Evolutionary conservation across 371 early-diverging fungal species (phyloP).

Genomic region (Syncephalastrum monosporum): DNA sequence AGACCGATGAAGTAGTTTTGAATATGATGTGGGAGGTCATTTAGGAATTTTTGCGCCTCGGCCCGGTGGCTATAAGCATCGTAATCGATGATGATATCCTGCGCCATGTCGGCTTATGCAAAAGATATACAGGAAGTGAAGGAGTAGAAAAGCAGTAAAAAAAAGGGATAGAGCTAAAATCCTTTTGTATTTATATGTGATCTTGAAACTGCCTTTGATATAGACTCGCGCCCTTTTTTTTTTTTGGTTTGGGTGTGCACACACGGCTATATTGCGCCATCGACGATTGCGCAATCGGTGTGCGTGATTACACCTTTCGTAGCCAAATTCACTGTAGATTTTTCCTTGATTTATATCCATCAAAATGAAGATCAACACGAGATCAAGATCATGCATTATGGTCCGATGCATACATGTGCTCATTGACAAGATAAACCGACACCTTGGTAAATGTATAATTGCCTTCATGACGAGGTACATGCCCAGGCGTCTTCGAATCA

Average conservation of each 20-base stretch:
- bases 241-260: too few species aligned
- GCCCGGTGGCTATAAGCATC: constrained; percentile 20
- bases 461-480: too few species aligned
- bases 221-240: neutral
- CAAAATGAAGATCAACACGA: too few species aligned
- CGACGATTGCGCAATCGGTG: constrained; percentile 36
- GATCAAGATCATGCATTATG: too few species aligned
- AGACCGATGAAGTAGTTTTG: constrained; percentile 34
- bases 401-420: too few species aligned
- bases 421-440: too few species aligned
- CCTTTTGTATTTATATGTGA: constrained; percentile 3
- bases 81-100: constrained; percentile 40
- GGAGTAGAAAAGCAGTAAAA: neutral
- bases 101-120: neutral
- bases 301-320: constrained; percentile 29
- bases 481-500: too few species aligned
- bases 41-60: constrained; percentile 22
- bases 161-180: neutral
- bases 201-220: neutral
- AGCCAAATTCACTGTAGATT: too few species aligned
- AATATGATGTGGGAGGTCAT: constrained; percentile 26
- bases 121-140: constrained; percentile 1
- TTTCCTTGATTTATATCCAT: too few species aligned
- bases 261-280: constrained; percentile 1
- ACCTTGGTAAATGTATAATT: too few species aligned